Evolutionary conservation across 225 moss, liverwort and hornwort genomes (phyloP), one percentile per base, ranked within the genome.

Genomic region (Rhytidiadelphus loreus): DNA sequence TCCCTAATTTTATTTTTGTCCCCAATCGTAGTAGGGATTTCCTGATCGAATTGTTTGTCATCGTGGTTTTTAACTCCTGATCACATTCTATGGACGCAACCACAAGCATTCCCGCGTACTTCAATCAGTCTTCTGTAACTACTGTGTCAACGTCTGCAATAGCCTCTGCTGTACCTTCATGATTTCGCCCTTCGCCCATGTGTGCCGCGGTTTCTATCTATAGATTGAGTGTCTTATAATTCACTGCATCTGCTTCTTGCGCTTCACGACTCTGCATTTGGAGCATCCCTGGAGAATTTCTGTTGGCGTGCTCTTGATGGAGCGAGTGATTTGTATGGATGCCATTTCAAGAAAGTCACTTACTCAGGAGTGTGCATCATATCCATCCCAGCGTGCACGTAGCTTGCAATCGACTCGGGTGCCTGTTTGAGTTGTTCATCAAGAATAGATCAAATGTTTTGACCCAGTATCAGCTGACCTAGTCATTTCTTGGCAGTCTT

Each of bases 401-500:
- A 50, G 57, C 48, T 86, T 78, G 86, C 80, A 86, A 84, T 78
- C 52, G 59, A 37, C 73, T 63, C 22, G 24, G 63, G 55, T 72
- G 80, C 64, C 52, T 82, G 73, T 55, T 81, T 66, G n/a, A 91
- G 60, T 50, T 83, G 30, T 41, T 78, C 61, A 85, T 87, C 75
- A 92, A 90, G 85, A 85, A 83, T 58, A n/a, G 20, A 28, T 43
- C 41, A 12, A 68, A 83, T 46, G 65, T 87, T 70, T 56, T 77
- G 70, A 79, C 82, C 21, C 35, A 80, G 65, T 83, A 32, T 81
- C 43, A 81, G 70, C 89, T 91, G 87, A 92, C 85, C 56, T 82
- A 46, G 80, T 83, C 50, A 65, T 92, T 89, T 91, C 86, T 90
- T 94, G 93, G 89, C 92, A 95, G 95, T 93, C 96, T 80, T 95